These are phyloP conservation scores for Pinus albicaulis DNA, from an alignment of 75 land plant species.

Conservation along the genomic window DNA sequence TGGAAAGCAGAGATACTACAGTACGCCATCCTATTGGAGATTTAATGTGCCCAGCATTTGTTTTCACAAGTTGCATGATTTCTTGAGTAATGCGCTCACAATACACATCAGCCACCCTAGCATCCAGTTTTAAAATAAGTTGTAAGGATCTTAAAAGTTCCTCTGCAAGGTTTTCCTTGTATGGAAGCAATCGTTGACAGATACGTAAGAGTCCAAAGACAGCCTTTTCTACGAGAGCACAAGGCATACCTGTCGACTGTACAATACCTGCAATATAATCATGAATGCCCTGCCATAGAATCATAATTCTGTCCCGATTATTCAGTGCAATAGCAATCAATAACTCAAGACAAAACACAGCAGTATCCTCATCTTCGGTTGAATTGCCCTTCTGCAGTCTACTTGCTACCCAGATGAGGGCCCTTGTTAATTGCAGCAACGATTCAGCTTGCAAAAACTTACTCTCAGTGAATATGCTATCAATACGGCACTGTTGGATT, in stretches of 20 bases:
- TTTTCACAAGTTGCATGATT: conserved; percentile 56
- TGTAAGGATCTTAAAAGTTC: conserved; percentile 88
- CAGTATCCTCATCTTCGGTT: conserved; percentile 92
- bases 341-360: conserved; percentile 90
- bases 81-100: conserved; percentile 66
- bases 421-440: conserved; percentile 65
- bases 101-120: conserved; percentile 80
- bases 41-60: conserved; percentile 65
- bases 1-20: conserved; percentile 64
- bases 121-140: conserved; percentile 85
- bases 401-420: conserved; percentile 91
- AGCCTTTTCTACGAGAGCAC: conserved; percentile 90
- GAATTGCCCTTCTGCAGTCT: conserved; percentile 81
- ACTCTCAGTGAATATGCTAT: conserved; percentile 71
- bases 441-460: conserved; percentile 69
- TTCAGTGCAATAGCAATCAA: conserved; percentile 48
- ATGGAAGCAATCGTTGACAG: conserved; percentile 57
- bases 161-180: conserved; percentile 60
- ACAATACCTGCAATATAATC: conserved; percentile 66
- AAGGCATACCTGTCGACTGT: conserved; percentile 75
- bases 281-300: conserved; percentile 82
- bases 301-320: conserved; percentile 64
- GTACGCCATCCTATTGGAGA: conserved; percentile 83
- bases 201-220: conserved; percentile 72
- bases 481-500: conserved; percentile 90